Percentiles rank a stretch among this genome's conserved stretches.
Conservation (phyloP, 768 basidiomycete species). For the Podaxis sp. region DNA sequence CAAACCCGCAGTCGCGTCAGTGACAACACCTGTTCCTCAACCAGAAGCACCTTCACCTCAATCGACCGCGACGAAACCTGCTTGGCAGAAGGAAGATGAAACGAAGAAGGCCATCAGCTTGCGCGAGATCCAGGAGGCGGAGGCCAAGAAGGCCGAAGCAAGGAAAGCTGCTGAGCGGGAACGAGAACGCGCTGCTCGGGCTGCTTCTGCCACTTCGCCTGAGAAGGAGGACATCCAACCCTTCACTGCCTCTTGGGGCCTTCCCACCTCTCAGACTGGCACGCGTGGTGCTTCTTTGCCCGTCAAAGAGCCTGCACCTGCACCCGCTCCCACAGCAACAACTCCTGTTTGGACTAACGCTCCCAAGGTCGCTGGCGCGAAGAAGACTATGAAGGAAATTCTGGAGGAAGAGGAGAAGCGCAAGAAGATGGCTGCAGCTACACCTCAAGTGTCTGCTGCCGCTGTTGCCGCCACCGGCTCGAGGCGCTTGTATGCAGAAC, state of each 20-base stretch:
- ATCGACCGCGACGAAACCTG: conserved; percentile 41
- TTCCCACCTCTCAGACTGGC: conserved; percentile 81
- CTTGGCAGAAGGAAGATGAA: conserved; percentile 74
- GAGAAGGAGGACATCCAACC: conserved; percentile 58
- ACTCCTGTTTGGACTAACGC: conserved; percentile 73
- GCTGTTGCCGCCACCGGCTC: conserved; percentile 52
- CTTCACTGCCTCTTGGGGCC: conserved; percentile 79
- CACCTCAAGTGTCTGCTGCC: conserved; percentile 58
- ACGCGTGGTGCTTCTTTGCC: conserved; percentile 35
- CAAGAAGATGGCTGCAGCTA: conserved; percentile 51
- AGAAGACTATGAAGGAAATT: conserved; percentile 98
- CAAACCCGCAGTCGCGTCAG: conserved; percentile 3
- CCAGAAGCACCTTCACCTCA: conserved; percentile 18
- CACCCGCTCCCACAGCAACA: conserved; percentile 23
- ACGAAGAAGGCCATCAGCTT: conserved; percentile 69
- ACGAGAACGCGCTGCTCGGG: conserved; percentile 58
- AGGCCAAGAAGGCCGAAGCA: conserved; percentile 76
- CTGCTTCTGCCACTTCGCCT: conserved; percentile 32
- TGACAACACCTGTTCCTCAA: conserved; percentile 9
- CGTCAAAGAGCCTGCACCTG: conserved; percentile 44
- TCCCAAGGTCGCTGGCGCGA: conserved; percentile 51
- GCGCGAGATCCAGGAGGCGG: conserved; percentile 94
- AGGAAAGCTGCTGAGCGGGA: conserved; percentile 76
- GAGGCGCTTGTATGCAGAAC: conserved; percentile 78
- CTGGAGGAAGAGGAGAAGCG: conserved; percentile 94